phyloP scores from a whole-genome alignment of 1,284 basidiomycete species.

The Lentinula novae-zelandiae region DNA sequence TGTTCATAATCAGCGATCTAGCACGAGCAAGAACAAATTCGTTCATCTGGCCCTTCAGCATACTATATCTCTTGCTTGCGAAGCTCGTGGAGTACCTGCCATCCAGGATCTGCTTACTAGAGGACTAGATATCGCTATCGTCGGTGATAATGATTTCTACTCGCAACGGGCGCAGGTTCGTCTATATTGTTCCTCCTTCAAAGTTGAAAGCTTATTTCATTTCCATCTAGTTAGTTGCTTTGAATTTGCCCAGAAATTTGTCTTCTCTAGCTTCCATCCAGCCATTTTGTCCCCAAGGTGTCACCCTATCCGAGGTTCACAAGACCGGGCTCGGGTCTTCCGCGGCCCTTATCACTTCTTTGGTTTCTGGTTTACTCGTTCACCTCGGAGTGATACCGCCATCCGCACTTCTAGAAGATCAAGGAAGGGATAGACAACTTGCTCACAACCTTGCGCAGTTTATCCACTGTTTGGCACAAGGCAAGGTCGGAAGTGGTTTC shows the following conservation, averaged over 20 bases:
- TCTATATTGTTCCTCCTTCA: slow-evolving; percentile 10
- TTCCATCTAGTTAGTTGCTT: slow-evolving; percentile 51
- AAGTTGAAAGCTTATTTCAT: slow-evolving; percentile 1
- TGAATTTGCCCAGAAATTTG: slow-evolving; percentile 57
- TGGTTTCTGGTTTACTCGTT: slow-evolving; percentile 82
- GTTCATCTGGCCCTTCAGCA: slow-evolving; percentile 84
- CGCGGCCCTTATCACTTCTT: slow-evolving; percentile 93
- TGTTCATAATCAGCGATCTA: slow-evolving; percentile 17
- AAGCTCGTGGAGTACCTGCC: slow-evolving; percentile 44
- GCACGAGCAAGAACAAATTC: slow-evolving; percentile 78
- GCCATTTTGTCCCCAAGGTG: slow-evolving; percentile 75
- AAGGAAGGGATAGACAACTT: slow-evolving; percentile 49
- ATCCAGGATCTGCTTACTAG: slow-evolving; percentile 42
- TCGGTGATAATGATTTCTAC: slow-evolving; percentile 98
- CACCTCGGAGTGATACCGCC: slow-evolving; percentile 67
- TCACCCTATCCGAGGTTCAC: slow-evolving; percentile 77
- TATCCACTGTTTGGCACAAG: slow-evolving; percentile 95
- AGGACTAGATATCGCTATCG: slow-evolving; percentile 76
- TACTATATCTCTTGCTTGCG: slow-evolving; percentile 65
- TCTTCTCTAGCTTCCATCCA: slow-evolving; percentile 61
- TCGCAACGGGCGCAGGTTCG: slow-evolving; percentile 84
- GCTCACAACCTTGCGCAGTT: slow-evolving; percentile 96
- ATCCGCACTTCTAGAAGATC: slow-evolving; percentile 39
- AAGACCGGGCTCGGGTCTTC: slow-evolving; percentile 98
- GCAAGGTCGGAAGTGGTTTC: slow-evolving; percentile 97